phyloP scores from a whole-genome alignment of 495 filamentous ascomycete species.

The Mytilinidion resinicola region DNA sequence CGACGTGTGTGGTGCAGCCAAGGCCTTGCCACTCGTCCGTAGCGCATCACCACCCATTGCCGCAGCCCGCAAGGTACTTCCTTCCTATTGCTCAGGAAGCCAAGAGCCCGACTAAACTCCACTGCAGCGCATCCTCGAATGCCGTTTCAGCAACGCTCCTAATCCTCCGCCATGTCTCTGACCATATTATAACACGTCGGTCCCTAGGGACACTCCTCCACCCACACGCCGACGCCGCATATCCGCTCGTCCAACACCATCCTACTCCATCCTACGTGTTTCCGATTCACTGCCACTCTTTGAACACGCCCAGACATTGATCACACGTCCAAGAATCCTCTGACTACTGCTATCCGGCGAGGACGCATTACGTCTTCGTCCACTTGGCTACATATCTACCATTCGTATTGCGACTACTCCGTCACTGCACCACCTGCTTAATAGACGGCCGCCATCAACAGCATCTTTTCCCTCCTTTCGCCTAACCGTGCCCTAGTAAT shows the following conservation, averaged over 20 bases:
- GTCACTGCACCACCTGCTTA: neutral
- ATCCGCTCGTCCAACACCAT: neutral
- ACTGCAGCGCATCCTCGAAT: slow-evolving; percentile 1
- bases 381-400: neutral
- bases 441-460: neutral
- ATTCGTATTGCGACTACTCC: neutral
- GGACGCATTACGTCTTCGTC: neutral
- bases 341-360: too few species aligned
- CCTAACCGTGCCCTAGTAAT: neutral
- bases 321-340: neutral
- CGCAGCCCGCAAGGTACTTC: slow-evolving; percentile 23
- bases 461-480: neutral
- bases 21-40: slow-evolving; percentile 17
- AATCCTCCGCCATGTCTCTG: slow-evolving; percentile 27
- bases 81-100: slow-evolving; percentile 3
- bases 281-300: neutral
- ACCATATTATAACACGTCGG: slow-evolving; percentile 31
- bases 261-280: neutral
- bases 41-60: slow-evolving; percentile 20
- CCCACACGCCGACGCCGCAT: neutral
- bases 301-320: neutral
- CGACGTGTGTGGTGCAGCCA: neutral
- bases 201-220: slow-evolving; percentile 33
- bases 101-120: slow-evolving; percentile 10
- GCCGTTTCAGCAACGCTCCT: slow-evolving; percentile 23